These are phyloP conservation scores for Glycyrrhiza uralensis DNA, from an alignment of 306 rosid genomes.

Conservation along the genomic window DNA sequence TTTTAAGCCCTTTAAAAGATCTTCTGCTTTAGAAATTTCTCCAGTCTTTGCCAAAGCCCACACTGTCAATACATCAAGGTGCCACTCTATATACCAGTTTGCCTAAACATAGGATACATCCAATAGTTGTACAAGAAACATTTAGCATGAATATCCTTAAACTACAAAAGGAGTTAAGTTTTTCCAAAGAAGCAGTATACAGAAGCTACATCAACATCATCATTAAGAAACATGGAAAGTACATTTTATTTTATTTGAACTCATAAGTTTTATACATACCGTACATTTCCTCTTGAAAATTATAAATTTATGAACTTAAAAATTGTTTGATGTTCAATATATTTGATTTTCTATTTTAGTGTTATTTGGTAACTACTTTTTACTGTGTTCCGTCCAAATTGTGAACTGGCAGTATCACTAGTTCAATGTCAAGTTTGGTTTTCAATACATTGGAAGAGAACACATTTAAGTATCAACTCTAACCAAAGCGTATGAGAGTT, in stretches of 20 bases:
- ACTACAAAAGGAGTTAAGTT: background rate
- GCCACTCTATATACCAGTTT: conserved; percentile 85
- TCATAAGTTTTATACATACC: background rate
- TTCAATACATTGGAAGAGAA: background rate
- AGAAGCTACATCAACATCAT: conserved; percentile 18
- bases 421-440: background rate
- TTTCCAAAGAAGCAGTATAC: background rate
- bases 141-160: background rate
- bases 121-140: conserved; percentile 2
- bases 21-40: conserved; percentile 56
- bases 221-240: background rate
- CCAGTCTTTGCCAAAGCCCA: conserved; percentile 75
- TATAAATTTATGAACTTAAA: background rate
- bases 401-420: background rate
- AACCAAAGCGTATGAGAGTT: background rate
- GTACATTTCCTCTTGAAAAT: background rate
- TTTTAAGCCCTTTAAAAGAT: conserved; percentile 61
- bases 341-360: background rate
- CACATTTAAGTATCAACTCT: background rate
- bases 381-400: background rate
- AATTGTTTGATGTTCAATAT: background rate
- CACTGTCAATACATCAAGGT: conserved; percentile 52
- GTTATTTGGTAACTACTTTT: background rate
- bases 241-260: background rate
- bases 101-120: conserved; percentile 41